A percentile compares a stretch with the other conserved stretches of the same genome.
phyloP scores from a whole-genome alignment of 768 basidiomycete species.

The Panaeolus papilionaceus region DNA sequence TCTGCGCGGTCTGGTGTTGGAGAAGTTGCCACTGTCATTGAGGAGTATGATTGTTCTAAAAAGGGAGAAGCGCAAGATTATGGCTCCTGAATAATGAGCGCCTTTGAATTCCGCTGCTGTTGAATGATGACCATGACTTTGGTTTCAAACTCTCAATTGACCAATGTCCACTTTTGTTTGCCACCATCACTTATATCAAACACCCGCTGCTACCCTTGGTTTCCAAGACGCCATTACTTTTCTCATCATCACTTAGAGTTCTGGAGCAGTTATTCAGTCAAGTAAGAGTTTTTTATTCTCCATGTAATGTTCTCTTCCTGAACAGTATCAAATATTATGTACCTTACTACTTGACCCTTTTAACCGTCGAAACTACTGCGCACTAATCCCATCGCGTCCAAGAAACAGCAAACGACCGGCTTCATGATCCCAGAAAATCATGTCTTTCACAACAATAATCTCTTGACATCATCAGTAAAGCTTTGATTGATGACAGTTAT shows the following conservation, averaged over 20 bases:
- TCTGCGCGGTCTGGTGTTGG: constrained; percentile 29
- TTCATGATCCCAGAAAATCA: too few species aligned
- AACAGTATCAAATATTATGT: too few species aligned
- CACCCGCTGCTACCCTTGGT: neutral
- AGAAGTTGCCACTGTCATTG: constrained; percentile 11
- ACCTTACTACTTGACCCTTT: too few species aligned
- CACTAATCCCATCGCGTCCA: too few species aligned
- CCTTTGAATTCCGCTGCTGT: constrained; percentile 5
- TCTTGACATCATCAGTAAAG: neutral
- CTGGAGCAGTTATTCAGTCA: too few species aligned
- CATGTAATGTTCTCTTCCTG: too few species aligned
- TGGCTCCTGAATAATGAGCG: constrained; percentile 6
- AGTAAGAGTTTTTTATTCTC: too few species aligned
- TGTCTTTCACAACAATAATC: too few species aligned
- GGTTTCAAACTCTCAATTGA: neutral
- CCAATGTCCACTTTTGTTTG: neutral
- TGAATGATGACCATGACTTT: neutral
- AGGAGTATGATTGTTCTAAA: constrained; percentile 1
- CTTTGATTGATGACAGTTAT: neutral
- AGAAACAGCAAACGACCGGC: too few species aligned
- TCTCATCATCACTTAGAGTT: too few species aligned
- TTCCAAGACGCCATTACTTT: too few species aligned
- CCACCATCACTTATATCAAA: neutral
- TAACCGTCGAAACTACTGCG: too few species aligned
- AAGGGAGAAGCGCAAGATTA: neutral